Evolutionary conservation across 805 yeast genomes (phyloP).

Genomic region (Yarrowia osloensis): DNA sequence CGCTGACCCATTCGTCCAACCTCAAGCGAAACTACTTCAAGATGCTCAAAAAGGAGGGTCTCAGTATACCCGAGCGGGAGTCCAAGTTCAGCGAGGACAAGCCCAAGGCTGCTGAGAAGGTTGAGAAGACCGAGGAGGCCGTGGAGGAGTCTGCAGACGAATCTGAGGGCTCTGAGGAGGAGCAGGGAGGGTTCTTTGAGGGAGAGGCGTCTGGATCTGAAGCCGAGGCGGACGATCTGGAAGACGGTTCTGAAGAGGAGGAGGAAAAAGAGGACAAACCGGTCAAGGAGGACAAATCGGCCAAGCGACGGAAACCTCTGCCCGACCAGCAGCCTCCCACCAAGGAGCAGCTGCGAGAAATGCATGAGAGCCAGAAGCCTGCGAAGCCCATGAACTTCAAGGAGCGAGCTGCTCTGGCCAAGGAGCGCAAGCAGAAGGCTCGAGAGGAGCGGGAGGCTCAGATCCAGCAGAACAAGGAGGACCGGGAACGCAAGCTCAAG

Average conservation of each 20-base stretch:
- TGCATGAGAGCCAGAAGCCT: constrained; percentile 10
- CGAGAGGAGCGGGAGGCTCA: constrained; percentile 47
- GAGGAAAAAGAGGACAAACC: constrained; percentile 20
- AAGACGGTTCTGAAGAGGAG: background rate
- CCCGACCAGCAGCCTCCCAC: constrained; percentile 31
- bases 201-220: constrained; percentile 1
- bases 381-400: constrained; percentile 38
- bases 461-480: constrained; percentile 47
- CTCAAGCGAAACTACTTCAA: constrained; percentile 81
- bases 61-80: constrained; percentile 50
- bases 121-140: background rate
- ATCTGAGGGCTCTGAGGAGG: background rate
- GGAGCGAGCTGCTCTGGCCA: constrained; percentile 45
- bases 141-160: constrained; percentile 30
- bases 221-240: background rate
- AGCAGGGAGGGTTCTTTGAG: constrained; percentile 7
- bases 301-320: constrained; percentile 35
- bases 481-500: constrained; percentile 42
- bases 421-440: constrained; percentile 49
- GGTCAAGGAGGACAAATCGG: constrained; percentile 29
- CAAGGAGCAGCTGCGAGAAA: background rate
- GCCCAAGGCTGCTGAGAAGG: background rate
- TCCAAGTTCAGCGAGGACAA: constrained; percentile 21
- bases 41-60: constrained; percentile 71
- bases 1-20: constrained; percentile 77